These are phyloP conservation scores for Eragrostis nindensis DNA, from an alignment of 176 grass and related monocot species.

Conservation along the genomic window DNA sequence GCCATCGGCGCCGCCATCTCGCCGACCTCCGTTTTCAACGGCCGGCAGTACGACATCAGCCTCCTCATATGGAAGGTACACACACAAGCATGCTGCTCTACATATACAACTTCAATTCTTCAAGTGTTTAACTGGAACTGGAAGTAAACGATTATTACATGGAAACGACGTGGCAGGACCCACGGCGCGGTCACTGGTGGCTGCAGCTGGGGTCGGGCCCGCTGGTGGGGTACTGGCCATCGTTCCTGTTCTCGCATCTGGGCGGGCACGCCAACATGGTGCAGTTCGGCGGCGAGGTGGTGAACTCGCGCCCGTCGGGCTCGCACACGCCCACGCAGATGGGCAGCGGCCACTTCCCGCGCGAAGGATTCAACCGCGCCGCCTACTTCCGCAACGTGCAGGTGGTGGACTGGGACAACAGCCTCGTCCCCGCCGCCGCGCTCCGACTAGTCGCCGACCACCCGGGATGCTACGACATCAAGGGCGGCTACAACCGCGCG, in stretches of 20 bases:
- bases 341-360: slow-evolving; percentile 73
- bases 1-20: slow-evolving; percentile 87
- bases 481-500: slow-evolving; percentile 46
- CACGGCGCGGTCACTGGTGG: slow-evolving; percentile 82
- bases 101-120: background rate
- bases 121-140: background rate
- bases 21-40: slow-evolving; percentile 62
- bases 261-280: slow-evolving; percentile 78
- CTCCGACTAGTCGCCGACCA: slow-evolving; percentile 74
- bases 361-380: slow-evolving; percentile 54
- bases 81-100: too few relatives aligned
- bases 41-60: slow-evolving; percentile 81
- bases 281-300: slow-evolving; percentile 90
- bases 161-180: slow-evolving; percentile 58
- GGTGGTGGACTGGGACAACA: slow-evolving; percentile 87
- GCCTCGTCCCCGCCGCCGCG: slow-evolving; percentile 61
- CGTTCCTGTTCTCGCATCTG: slow-evolving; percentile 71
- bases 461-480: slow-evolving; percentile 68
- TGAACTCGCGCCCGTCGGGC: slow-evolving; percentile 54
- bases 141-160: too few relatives aligned
- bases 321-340: slow-evolving; percentile 83
- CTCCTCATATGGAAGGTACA: slow-evolving; percentile 79
- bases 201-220: slow-evolving; percentile 71
- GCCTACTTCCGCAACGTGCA: slow-evolving; percentile 95
- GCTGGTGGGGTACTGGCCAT: slow-evolving; percentile 85